Evolutionary conservation across 2,329 filamentous ascomycete genomes (phyloP), one percentile per base, ranked within the genome.

Genomic region (Lasiodiplodia hormozganensis): DNA sequence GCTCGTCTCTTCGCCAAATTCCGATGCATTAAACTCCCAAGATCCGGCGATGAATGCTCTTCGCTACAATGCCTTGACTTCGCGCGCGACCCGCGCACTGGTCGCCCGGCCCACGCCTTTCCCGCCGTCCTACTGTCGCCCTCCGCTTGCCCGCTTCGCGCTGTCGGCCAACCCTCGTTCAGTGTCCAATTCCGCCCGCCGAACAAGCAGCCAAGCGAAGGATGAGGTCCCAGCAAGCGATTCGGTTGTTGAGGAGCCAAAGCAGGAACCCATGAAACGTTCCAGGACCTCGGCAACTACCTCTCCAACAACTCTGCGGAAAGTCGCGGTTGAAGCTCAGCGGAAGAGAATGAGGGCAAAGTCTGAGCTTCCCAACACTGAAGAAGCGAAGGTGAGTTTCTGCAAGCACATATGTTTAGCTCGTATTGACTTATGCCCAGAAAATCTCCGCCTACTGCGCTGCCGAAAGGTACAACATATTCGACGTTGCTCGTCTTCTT

Each of bases 321-420:
- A 94, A 69, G 93, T 97, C 14, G 93, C 94, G 38, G 91, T 93
- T 21, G 93, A 96, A 74, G 94, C 94, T 21, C 93, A 97, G 80
- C 83, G 81, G 72, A 70, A 84, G 83, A 73, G 80, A 83, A 62
- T 76, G 74, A 68, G 82, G 83, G 83, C 28, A 78, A 83, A 62
- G 80, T 78, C 31, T 77, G 82, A 40, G 16, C 43, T 56, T 18
- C 47, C 43, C 10, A 57, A 68, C 23, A 16, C 52, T 3, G 14
- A 85, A 82, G 74, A 80, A 80, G 70, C 18, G 65, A 49, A 49
- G 38, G 34, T 58, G 14, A 7, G 40, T 53, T 16, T n/a, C n/a
- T 11, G 16, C 0, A 21, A 14, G 4, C 4, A 3, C 43, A 3
- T 31, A 11, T 34, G 21, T n/a, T 11, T 25, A 53, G 10, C 53